These are phyloP conservation scores for Silybum marianum DNA, from an alignment of 129 eudicot genomes.

Conservation along the genomic window DNA sequence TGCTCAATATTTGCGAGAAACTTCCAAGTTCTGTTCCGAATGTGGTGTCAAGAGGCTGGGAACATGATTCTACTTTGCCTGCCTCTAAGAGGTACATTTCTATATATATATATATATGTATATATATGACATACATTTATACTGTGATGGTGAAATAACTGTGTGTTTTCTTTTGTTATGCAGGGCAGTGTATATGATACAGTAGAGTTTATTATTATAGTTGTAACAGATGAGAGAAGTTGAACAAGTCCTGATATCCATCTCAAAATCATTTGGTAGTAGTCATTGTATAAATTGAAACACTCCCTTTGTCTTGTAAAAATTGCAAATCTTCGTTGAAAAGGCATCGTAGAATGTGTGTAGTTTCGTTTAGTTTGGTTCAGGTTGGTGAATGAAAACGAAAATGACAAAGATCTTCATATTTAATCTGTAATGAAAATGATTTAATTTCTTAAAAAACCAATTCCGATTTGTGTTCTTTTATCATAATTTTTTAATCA, in stretches of 20 bases:
- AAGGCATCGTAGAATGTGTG: not conserved
- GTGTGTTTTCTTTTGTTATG: not conserved
- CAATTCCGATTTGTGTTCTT: no score
- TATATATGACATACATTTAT: no score
- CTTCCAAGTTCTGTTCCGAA: conserved; percentile 96
- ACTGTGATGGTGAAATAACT: not conserved
- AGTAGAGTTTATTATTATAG: not conserved
- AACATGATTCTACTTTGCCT: conserved; percentile 37
- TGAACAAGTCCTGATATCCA: not conserved
- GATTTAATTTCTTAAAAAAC: no score
- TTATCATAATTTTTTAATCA: no score
- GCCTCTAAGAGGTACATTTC: not conserved
- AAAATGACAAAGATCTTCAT: no score
- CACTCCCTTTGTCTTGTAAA: not conserved
- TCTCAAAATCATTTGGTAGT: not conserved
- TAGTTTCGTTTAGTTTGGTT: not conserved
- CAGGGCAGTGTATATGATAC: not conserved
- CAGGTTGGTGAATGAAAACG: not conserved
- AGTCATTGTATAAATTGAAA: not conserved
- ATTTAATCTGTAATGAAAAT: no score
- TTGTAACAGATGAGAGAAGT: not conserved
- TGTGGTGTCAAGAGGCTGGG: conserved; percentile 95
- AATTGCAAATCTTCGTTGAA: not conserved
- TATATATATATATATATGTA: not conserved
- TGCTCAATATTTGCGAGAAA: conserved; percentile 75